Evolutionary conservation across 805 yeast genomes (phyloP).

Genomic region (Saturnispora galanensis): DNA sequence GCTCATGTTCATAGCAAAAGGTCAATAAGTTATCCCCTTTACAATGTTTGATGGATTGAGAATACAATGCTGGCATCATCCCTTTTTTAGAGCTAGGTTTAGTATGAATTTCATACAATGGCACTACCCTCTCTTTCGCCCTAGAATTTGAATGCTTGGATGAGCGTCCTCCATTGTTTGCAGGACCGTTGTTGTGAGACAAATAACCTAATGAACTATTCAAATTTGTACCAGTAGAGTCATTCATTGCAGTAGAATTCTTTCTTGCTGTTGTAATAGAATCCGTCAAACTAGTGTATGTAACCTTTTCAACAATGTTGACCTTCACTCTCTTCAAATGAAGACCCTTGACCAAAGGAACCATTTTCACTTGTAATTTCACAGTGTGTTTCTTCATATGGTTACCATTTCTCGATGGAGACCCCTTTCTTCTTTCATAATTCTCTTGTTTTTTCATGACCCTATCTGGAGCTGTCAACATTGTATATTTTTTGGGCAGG

Average conservation of each 20-base stretch:
- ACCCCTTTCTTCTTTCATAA: conserved; percentile 3
- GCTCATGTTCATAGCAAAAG: conserved; percentile 36
- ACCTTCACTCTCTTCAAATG: conserved; percentile 54
- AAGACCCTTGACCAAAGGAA: conserved; percentile 56
- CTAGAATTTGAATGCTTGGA: conserved; percentile 21
- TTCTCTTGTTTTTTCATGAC: conserved; percentile 5
- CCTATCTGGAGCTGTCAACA: conserved; percentile 39
- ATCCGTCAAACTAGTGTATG: conserved; percentile 36
- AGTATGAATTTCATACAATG: conserved; percentile 57
- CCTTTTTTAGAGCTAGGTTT: conserved; percentile 19
- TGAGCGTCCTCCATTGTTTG: background rate
- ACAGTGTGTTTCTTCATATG: conserved; percentile 24
- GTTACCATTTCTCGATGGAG: conserved; percentile 26
- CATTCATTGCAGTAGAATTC: background rate
- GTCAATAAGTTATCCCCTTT: conserved; percentile 53
- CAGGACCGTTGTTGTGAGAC: background rate
- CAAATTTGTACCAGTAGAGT: too few relatives aligned
- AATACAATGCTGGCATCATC: conserved; percentile 31
- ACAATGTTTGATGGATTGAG: conserved; percentile 49
- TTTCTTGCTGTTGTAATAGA: background rate
- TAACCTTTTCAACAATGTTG: conserved; percentile 56
- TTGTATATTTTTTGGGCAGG: conserved; percentile 58
- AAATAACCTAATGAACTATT: too few relatives aligned
- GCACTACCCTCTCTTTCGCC: conserved; percentile 41
- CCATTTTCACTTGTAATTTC: conserved; percentile 49